Conservation (phyloP, 73 alveolate genomes). For the Uronychia binucleata region DNA sequence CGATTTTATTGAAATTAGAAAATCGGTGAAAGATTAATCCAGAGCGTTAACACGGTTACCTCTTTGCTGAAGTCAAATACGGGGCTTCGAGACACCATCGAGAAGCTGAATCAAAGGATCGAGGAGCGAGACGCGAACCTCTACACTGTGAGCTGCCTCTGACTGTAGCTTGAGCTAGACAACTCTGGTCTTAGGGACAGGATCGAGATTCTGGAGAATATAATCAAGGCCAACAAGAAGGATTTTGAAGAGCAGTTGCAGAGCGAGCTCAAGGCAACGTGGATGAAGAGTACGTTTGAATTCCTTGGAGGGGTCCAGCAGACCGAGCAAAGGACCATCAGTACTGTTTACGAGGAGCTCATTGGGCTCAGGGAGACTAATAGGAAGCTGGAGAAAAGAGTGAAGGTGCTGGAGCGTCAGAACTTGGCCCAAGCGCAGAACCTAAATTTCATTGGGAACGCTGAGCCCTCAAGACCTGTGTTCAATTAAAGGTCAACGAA, state of each 20-base stretch:
- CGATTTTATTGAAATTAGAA: too few species aligned
- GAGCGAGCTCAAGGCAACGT: background rate
- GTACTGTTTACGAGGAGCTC: slow-evolving; percentile 45
- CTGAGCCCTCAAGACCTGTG: slow-evolving; percentile 68
- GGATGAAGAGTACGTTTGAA: slow-evolving; percentile 34
- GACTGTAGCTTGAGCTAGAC: slow-evolving; percentile 22
- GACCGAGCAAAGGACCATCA: slow-evolving; percentile 4
- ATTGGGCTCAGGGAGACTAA: slow-evolving; percentile 35
- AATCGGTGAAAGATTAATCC: background rate
- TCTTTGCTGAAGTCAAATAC: slow-evolving; percentile 1
- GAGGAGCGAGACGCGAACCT: background rate
- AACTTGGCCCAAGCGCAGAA: slow-evolving; percentile 40
- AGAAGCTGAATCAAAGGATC: background rate
- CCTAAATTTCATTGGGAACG: slow-evolving; percentile 52
- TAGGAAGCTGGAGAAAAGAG: slow-evolving; percentile 55
- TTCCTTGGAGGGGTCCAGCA: slow-evolving; percentile 39
- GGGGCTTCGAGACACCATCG: background rate
- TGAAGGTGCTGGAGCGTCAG: slow-evolving; percentile 51
- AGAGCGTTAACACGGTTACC: slow-evolving; percentile 6
- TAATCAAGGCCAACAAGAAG: slow-evolving; percentile 13
- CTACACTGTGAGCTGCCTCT: slow-evolving; percentile 17
- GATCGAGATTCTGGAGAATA: slow-evolving; percentile 31
- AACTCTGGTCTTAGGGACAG: slow-evolving; percentile 36
- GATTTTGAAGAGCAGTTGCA: background rate
- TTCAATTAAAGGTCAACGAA: slow-evolving; percentile 3